These are phyloP conservation scores for Tephrocybe sp. DNA, from an alignment of 768 basidiomycete genomes.

Conservation along the genomic window DNA sequence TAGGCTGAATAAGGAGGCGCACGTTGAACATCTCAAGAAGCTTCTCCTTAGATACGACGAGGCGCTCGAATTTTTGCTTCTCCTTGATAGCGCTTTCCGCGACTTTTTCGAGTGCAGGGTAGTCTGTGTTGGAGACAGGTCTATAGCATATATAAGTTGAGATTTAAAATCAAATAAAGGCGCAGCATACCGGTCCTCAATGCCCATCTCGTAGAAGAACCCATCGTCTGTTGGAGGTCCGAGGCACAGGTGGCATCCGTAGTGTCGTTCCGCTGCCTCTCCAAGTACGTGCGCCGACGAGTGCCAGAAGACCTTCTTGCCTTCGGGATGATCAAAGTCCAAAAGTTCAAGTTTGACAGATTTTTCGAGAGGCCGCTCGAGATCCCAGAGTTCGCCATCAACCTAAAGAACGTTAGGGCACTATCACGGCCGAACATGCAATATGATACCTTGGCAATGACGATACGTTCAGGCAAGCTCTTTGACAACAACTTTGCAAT, in stretches of 20 bases:
- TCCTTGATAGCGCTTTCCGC: slow-evolving; percentile 90
- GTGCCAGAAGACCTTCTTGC: slow-evolving; percentile 99
- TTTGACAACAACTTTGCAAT: slow-evolving; percentile 87
- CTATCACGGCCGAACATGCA: not conserved
- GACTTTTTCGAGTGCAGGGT: slow-evolving; percentile 84
- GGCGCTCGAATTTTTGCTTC: slow-evolving; percentile 94
- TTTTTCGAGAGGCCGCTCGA: slow-evolving; percentile 90
- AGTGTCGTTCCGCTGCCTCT: slow-evolving; percentile 93
- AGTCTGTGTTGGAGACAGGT: slow-evolving; percentile 78
- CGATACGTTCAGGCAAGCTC: slow-evolving; percentile 80
- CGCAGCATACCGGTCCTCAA: slow-evolving; percentile 62
- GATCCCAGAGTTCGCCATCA: slow-evolving; percentile 86
- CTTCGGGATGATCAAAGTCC: slow-evolving; percentile 92
- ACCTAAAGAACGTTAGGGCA: slow-evolving; percentile 46
- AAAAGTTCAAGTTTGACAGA: slow-evolving; percentile 79
- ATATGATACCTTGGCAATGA: slow-evolving; percentile 81
- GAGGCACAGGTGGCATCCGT: slow-evolving; percentile 94
- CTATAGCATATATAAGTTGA: slow-evolving; percentile 31
- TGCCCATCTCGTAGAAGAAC: slow-evolving; percentile 99
- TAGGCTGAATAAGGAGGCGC: slow-evolving; percentile 25
- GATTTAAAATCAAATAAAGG: not conserved
- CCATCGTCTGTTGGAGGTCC: slow-evolving; percentile 97
- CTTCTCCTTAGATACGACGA: slow-evolving; percentile 92
- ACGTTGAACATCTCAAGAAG: slow-evolving; percentile 96
- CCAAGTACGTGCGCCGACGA: slow-evolving; percentile 98